Conservation (phyloP, 805 yeast species). For the Ogataea nonfermentans region DNA sequence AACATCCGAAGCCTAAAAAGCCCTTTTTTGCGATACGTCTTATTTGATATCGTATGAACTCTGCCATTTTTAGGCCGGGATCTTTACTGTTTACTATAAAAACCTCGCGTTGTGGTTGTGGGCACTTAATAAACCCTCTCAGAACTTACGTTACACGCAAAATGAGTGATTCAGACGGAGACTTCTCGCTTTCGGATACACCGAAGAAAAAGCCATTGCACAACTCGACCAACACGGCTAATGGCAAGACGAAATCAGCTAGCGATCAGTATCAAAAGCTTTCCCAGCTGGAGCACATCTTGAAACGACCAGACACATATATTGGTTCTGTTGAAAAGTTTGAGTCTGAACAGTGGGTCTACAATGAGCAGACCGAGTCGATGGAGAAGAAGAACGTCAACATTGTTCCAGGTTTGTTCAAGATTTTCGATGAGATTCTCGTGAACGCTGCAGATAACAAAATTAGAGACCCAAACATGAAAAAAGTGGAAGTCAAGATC, state of each 20-base stretch:
- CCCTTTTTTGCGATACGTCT: too few relatives aligned
- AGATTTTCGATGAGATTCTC: slow-evolving; percentile 93
- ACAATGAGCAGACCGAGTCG: slow-evolving; percentile 58
- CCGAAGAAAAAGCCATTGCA: slow-evolving; percentile 38
- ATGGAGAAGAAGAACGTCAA: slow-evolving; percentile 62
- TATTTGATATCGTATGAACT: slow-evolving; percentile 5
- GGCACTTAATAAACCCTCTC: slow-evolving; percentile 3
- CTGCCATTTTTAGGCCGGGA: slow-evolving; percentile 13
- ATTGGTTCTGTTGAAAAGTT: slow-evolving; percentile 90
- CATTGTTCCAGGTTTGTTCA: slow-evolving; percentile 93
- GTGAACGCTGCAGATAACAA: slow-evolving; percentile 99
- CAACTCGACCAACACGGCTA: slow-evolving; percentile 25
- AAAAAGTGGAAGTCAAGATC: slow-evolving; percentile 76
- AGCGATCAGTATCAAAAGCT: slow-evolving; percentile 87
- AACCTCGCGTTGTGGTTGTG: slow-evolving; percentile 11
- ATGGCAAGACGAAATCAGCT: slow-evolving; percentile 33
- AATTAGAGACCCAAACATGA: slow-evolving; percentile 91
- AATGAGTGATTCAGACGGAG: slow-evolving; percentile 17
- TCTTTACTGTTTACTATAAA: slow-evolving; percentile 4
- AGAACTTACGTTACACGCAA: slow-evolving; percentile 2
- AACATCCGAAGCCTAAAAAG: too few relatives aligned
- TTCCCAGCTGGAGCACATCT: slow-evolving; percentile 92
- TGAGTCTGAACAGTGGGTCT: slow-evolving; percentile 82
- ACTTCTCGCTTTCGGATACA: slow-evolving; percentile 11
- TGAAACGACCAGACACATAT: slow-evolving; percentile 97